A percentile compares a stretch with the other conserved stretches of the same genome.
phyloP scores from a whole-genome alignment of 2,329 filamentous ascomycete species.

The Alternaria burnsii region DNA sequence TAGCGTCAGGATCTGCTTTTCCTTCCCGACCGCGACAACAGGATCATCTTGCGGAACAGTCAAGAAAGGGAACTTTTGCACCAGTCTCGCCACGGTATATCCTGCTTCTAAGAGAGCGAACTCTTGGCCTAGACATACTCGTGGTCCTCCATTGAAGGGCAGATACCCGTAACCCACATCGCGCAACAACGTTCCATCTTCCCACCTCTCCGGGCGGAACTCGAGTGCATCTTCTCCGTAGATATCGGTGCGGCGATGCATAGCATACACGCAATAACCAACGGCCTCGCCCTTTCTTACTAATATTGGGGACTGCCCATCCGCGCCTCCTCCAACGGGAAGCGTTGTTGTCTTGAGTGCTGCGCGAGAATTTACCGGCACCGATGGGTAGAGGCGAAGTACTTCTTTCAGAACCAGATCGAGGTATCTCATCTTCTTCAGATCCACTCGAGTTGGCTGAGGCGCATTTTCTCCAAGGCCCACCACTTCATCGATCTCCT shows the following conservation, averaged over 20 bases:
- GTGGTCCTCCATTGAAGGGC: conserved; percentile 43
- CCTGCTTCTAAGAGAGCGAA: conserved; percentile 41
- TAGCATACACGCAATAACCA: conserved; percentile 38
- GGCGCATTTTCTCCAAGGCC: conserved; percentile 35
- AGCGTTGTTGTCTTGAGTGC: conserved; percentile 39
- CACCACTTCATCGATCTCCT: conserved; percentile 36
- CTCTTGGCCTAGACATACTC: conserved; percentile 42
- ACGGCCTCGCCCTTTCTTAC: conserved; percentile 41
- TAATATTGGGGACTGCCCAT: conserved; percentile 42
- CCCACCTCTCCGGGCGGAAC: conserved; percentile 47
- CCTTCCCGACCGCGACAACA: conserved; percentile 6
- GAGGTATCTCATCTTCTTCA: conserved; percentile 17
- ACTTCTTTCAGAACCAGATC: conserved; percentile 43
- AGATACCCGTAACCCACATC: conserved; percentile 36
- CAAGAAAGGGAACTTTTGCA: conserved; percentile 31
- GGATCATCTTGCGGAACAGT: conserved; percentile 10
- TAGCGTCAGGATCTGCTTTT: conserved; percentile 24
- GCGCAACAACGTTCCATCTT: conserved; percentile 31
- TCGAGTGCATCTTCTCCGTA: conserved; percentile 48
- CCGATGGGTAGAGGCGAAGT: conserved; percentile 43
- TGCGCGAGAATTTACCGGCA: conserved; percentile 39
- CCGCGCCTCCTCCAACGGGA: conserved; percentile 43
- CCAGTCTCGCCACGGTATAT: conserved; percentile 34
- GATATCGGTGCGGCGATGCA: conserved; percentile 47
- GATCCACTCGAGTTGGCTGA: conserved; percentile 21